phyloP scores from a whole-genome alignment of 805 yeast genomes.

The Tetrapisispora nanseiensis region DNA sequence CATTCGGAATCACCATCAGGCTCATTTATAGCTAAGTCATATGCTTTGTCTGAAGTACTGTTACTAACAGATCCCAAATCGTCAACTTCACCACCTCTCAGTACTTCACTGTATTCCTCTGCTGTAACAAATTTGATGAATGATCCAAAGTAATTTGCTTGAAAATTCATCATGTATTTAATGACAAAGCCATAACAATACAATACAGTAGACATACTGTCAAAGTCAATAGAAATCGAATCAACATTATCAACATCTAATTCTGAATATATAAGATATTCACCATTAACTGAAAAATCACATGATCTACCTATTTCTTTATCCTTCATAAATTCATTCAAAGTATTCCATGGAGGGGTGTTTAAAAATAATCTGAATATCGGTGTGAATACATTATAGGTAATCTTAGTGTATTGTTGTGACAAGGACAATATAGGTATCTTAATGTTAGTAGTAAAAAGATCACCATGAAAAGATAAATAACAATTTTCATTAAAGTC shows the following conservation, averaged over 20 bases:
- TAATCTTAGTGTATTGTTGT: constrained; percentile 41
- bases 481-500: constrained; percentile 76
- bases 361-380: constrained; percentile 52
- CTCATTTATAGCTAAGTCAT: constrained; percentile 5
- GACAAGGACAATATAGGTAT: constrained; percentile 54
- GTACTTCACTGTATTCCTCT: constrained; percentile 50
- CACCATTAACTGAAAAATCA: constrained; percentile 52
- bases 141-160: constrained; percentile 89
- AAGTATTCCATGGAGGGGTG: constrained; percentile 90
- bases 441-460: constrained; percentile 35
- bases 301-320: constrained; percentile 59
- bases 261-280: constrained; percentile 49
- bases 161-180: constrained; percentile 61
- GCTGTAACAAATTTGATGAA: constrained; percentile 72
- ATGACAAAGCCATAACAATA: constrained; percentile 72
- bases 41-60: not conserved
- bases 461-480: constrained; percentile 60
- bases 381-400: constrained; percentile 45
- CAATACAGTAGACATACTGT: constrained; percentile 57
- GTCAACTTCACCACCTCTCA: not conserved
- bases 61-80: not conserved
- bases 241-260: constrained; percentile 63
- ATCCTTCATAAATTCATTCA: constrained; percentile 55
- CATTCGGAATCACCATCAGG: constrained; percentile 2
- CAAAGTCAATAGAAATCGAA: constrained; percentile 52